A percentile compares a stretch with the other conserved stretches of the same genome.
Conservation (phyloP, 2,329 filamentous ascomycete species). For the Alternaria panax region DNA sequence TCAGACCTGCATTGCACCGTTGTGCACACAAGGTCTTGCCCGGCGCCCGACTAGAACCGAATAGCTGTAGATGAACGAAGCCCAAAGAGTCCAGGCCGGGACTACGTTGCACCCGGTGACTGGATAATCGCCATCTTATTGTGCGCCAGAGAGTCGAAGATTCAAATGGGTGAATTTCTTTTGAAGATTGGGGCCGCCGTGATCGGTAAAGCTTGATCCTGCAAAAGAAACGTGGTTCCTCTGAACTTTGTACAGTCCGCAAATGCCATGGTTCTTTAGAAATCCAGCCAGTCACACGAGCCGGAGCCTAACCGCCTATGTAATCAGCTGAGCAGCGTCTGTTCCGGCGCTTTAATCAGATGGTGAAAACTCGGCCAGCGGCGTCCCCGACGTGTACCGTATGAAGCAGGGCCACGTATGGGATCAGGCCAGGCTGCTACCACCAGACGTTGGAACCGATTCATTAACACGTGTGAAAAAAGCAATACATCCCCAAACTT, state of each 20-base stretch:
- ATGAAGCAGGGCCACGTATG: neutral
- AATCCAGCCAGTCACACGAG: neutral
- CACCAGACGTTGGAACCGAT: neutral
- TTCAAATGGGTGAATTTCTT: neutral
- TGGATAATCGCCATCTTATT: neutral
- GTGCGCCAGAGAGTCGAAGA: neutral
- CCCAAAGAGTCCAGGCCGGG: neutral
- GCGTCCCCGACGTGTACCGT: neutral
- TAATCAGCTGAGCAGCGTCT: neutral
- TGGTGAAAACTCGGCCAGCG: neutral
- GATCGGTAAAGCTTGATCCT: neutral
- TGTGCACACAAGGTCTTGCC: neutral
- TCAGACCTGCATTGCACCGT: neutral
- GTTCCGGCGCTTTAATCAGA: neutral
- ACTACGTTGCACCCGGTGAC: neutral
- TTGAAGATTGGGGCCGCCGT: neutral
- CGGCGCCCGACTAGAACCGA: neutral
- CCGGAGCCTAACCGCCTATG: neutral
- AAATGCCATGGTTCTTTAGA: neutral
- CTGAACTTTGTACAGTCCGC: neutral
- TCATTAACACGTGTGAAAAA: neutral
- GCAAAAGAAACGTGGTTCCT: slow-evolving; percentile 2
- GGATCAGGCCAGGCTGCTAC: neutral
- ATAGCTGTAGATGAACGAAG: neutral
- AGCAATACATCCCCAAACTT: neutral